Conservation (phyloP, 139 green algal species). For the Chlorella sp. region DNA sequence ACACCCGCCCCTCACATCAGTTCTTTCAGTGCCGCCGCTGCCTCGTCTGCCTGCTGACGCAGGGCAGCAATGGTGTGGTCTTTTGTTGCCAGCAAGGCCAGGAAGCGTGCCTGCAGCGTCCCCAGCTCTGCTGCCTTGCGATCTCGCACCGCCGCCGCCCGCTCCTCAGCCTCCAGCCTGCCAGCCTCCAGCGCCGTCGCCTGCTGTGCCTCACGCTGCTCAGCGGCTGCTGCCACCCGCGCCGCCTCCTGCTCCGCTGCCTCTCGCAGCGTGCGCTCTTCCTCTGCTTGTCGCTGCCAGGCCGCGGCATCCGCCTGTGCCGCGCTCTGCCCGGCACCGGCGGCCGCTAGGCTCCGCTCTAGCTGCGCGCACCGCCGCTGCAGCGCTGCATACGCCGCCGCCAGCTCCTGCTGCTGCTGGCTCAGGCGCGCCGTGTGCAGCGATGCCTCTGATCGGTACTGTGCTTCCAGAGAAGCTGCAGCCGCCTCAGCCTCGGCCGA, state of each 20-base stretch:
- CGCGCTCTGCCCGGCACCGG: background rate
- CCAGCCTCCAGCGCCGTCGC: background rate
- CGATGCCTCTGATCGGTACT: background rate
- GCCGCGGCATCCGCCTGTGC: background rate
- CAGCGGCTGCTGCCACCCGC: background rate
- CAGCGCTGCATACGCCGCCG: background rate
- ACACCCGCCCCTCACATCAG: background rate
- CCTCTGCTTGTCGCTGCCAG: background rate
- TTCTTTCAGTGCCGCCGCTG: background rate
- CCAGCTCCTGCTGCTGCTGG: background rate
- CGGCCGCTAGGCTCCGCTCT: background rate
- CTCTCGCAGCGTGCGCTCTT: background rate
- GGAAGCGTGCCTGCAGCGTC: background rate
- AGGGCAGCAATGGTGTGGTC: conserved; percentile 5
- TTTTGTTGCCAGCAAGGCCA: conserved; percentile 5
- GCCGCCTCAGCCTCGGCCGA: background rate
- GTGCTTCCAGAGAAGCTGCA: background rate
- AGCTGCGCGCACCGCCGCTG: background rate
- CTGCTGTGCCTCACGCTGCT: background rate
- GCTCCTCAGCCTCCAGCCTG: background rate
- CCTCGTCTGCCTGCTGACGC: background rate
- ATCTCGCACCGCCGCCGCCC: background rate
- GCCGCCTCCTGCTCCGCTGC: background rate
- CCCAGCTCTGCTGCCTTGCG: background rate
- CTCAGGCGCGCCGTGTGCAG: background rate